A percentile compares a stretch with the other conserved stretches of the same genome.
phyloP scores from a whole-genome alignment of 2,329 filamentous ascomycete genomes.

The Cladophialophora exuberans region DNA sequence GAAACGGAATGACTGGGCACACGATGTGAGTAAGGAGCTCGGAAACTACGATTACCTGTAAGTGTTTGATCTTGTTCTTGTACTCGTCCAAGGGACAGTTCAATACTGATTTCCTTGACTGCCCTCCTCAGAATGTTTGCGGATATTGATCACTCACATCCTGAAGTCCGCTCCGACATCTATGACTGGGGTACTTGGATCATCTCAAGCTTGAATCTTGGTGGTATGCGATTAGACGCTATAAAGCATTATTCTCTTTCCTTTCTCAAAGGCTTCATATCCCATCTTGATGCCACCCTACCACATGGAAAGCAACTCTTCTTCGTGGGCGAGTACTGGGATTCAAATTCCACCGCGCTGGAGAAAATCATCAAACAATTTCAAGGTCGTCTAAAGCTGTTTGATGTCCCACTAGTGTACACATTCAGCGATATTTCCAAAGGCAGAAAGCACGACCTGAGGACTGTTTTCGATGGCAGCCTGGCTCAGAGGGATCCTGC shows the following conservation, averaged over 20 bases:
- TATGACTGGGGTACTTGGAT: slow-evolving; percentile 72
- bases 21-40: slow-evolving; percentile 64
- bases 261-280: slow-evolving; percentile 68
- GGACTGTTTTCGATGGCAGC: slow-evolving; percentile 64
- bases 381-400: slow-evolving; percentile 63
- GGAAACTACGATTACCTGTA: slow-evolving; percentile 63
- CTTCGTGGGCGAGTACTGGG: slow-evolving; percentile 73
- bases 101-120: background rate
- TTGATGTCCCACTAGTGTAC: slow-evolving; percentile 70
- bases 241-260: slow-evolving; percentile 71
- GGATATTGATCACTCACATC: slow-evolving; percentile 67
- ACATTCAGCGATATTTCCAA: slow-evolving; percentile 68
- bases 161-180: slow-evolving; percentile 67
- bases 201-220: slow-evolving; percentile 60
- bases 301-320: slow-evolving; percentile 58
- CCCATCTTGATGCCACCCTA: slow-evolving; percentile 53
- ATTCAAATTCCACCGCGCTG: slow-evolving; percentile 60
- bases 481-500: slow-evolving; percentile 57
- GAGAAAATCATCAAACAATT: slow-evolving; percentile 61
- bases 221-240: slow-evolving; percentile 73
- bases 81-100: background rate
- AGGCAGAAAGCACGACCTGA: slow-evolving; percentile 59
- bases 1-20: slow-evolving; percentile 59
- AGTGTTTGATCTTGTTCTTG: background rate
- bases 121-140: slow-evolving; percentile 61